Conservation (phyloP, 371 early-diverging fungal genomes). For the Mortierella sp. region DNA sequence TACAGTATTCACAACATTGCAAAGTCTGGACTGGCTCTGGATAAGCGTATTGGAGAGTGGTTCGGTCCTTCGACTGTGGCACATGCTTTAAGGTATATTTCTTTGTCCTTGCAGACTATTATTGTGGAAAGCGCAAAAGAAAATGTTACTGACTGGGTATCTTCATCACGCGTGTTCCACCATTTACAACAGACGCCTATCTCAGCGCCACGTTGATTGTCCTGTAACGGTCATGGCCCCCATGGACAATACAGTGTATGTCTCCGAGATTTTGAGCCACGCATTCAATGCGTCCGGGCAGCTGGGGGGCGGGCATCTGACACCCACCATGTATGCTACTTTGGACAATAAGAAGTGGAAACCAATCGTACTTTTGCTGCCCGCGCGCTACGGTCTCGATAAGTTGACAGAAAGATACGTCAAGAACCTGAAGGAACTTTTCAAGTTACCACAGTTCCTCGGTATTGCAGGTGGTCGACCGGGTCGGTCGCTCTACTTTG, state of each 20-base stretch:
- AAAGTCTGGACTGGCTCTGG: slow-evolving; percentile 78
- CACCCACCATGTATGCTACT: neutral
- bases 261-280: slow-evolving; percentile 6
- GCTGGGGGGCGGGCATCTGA: neutral
- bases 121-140: neutral
- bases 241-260: slow-evolving; percentile 26
- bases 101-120: neutral
- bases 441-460: slow-evolving; percentile 80
- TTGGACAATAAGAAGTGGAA: slow-evolving; percentile 54
- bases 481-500: slow-evolving; percentile 41
- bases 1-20: slow-evolving; percentile 94
- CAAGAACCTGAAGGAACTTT: slow-evolving; percentile 63
- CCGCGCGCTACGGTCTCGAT: slow-evolving; percentile 91
- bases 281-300: neutral
- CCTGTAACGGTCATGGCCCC: slow-evolving; percentile 30
- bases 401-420: slow-evolving; percentile 84
- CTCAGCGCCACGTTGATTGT: slow-evolving; percentile 26
- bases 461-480: slow-evolving; percentile 85
- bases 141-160: no score
- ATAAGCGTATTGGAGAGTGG: slow-evolving; percentile 95
- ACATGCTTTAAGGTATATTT: slow-evolving; percentile 81
- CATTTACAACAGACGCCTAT: slow-evolving; percentile 38
- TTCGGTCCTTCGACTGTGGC: slow-evolving; percentile 95
- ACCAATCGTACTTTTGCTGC: slow-evolving; percentile 84
- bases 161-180: no score